Conservation (phyloP, 1,284 basidiomycete genomes). For the Athelia sp. region DNA sequence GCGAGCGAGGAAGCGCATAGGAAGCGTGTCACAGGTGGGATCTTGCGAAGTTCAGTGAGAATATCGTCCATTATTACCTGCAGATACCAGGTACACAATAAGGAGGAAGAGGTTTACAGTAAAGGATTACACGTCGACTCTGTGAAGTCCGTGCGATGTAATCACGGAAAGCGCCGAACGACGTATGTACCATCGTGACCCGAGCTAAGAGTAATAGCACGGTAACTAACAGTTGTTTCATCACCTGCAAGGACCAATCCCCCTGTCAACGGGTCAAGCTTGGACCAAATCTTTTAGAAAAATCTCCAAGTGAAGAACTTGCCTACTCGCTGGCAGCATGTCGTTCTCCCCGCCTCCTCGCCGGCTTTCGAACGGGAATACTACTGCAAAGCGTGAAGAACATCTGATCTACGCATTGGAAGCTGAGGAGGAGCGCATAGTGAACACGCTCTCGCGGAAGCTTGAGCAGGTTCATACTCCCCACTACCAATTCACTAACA, state of each 20-base stretch:
- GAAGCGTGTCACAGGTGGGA: slow-evolving; percentile 82
- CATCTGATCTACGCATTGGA: slow-evolving; percentile 81
- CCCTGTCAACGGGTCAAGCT: no score
- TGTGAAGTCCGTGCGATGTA: no score
- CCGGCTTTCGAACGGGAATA: slow-evolving; percentile 48
- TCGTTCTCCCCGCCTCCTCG: slow-evolving; percentile 58
- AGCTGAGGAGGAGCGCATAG: slow-evolving; percentile 82
- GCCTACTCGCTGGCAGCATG: slow-evolving; percentile 31
- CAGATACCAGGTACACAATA: no score
- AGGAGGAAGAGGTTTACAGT: no score
- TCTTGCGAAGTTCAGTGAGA: slow-evolving; percentile 65
- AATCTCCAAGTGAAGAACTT: no score
- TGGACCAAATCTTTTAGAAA: no score
- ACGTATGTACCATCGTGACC: no score
- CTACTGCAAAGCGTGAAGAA: slow-evolving; percentile 53
- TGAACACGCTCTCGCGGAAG: slow-evolving; percentile 73
- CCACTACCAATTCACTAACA: neutral
- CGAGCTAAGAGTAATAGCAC: no score
- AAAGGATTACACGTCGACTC: no score
- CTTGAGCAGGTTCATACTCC: slow-evolving; percentile 61
- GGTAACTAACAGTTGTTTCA: no score
- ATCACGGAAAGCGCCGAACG: no score
- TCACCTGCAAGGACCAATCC: no score
- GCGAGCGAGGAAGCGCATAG: slow-evolving; percentile 57
- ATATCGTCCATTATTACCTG: slow-evolving; percentile 21